Conservation (phyloP, 441 rosid genomes). For the Erodium trifolium region DNA sequence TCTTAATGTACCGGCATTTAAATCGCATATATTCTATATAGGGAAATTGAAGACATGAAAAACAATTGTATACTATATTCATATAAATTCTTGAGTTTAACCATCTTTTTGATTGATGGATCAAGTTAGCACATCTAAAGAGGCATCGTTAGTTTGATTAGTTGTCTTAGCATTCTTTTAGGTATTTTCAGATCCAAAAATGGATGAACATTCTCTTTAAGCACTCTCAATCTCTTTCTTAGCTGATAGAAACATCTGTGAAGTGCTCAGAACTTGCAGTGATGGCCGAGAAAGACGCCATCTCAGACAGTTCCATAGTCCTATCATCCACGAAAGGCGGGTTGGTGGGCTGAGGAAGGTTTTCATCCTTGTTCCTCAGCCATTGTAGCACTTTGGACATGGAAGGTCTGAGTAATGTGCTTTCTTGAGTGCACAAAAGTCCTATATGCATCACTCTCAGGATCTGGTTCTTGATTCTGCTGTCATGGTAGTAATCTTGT, state of each 20-base stretch:
- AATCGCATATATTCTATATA: too few species aligned
- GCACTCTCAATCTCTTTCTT: constrained; percentile 34
- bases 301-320: constrained; percentile 70
- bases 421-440: constrained; percentile 79
- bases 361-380: constrained; percentile 60
- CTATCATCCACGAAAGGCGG: constrained; percentile 84
- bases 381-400: constrained; percentile 67
- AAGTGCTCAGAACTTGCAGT: constrained; percentile 25
- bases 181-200: too few species aligned
- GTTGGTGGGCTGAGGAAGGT: constrained; percentile 53
- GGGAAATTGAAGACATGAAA: neutral
- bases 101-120: neutral
- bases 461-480: constrained; percentile 40
- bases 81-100: too few species aligned
- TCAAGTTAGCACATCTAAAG: neutral
- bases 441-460: constrained; percentile 60
- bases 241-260: constrained; percentile 46
- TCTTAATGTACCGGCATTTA: neutral
- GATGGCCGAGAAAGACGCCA: constrained; percentile 31
- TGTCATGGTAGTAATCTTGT: constrained; percentile 30
- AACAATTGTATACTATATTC: neutral
- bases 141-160: neutral
- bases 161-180: too few species aligned
- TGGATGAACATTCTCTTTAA: neutral
- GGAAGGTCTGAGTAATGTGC: constrained; percentile 55